A percentile compares a stretch with the other conserved stretches of the same genome.
Evolutionary conservation across 805 yeast species (phyloP).

Genomic region (Komagataella kurtzmanii): DNA sequence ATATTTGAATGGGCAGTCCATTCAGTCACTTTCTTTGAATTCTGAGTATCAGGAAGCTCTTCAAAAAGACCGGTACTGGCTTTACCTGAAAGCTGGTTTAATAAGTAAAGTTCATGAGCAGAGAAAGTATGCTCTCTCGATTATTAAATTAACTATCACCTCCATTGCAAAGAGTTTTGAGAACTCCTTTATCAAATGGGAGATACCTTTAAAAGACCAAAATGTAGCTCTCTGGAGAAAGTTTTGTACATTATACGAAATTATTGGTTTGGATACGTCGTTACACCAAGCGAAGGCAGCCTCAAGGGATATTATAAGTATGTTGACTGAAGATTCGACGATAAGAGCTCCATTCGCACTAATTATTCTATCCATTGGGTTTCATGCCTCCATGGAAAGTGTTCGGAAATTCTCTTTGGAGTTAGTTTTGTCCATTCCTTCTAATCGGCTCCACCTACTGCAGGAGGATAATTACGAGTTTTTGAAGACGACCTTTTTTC

Average conservation of each 20-base stretch:
- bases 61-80: conserved; percentile 35
- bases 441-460: conserved; percentile 30
- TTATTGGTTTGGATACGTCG: conserved; percentile 74
- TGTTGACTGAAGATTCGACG: conserved; percentile 33
- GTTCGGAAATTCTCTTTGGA: conserved; percentile 52
- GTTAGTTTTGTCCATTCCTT: conserved; percentile 38
- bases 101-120: conserved; percentile 47
- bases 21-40: not conserved
- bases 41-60: conserved; percentile 13
- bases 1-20: not conserved
- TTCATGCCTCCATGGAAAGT: conserved; percentile 64
- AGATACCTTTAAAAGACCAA: conserved; percentile 10
- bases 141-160: conserved; percentile 48
- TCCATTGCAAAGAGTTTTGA: conserved; percentile 21
- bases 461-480: conserved; percentile 23
- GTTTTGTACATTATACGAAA: conserved; percentile 63
- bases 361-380: conserved; percentile 61
- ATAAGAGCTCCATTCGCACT: conserved; percentile 65
- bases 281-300: conserved; percentile 80
- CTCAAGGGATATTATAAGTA: conserved; percentile 38
- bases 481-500: conserved; percentile 32
- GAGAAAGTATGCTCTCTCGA: conserved; percentile 54
- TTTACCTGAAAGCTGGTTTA: conserved; percentile 38
- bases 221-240: conserved; percentile 52
- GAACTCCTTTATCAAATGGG: conserved; percentile 31